Base-by-base conservation (phyloP, 805 yeast species). In the Helenozyma rhizophorensis region DNA sequence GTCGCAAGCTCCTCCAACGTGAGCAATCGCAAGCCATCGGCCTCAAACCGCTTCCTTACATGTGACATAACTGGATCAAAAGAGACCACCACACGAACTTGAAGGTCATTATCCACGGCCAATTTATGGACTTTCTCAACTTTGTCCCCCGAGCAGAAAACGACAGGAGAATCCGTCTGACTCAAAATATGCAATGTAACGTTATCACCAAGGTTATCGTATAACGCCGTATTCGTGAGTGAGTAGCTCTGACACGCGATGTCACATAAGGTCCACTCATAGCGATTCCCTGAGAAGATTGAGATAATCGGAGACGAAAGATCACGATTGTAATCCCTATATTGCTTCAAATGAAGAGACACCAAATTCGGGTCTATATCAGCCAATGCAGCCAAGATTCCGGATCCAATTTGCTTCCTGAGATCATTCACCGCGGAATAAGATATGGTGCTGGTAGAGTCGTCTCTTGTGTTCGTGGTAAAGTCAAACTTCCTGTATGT, bases 341-440 rank as follows among this genome's bases (percentile, higher is more conserved):
- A 25, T 4, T 21, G n/a, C 3, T 26, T 22, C 14, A 37, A 33
- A 33, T 67, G 70, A 28, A 45, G 40, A 21, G 48, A 45, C 32
- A 58, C 30, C n/a, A 37, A 36, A 31, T 37, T 55, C 3, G 54
- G 54, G 25, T 53, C 13, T 9, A 19, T 23, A 4, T 51, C 25
- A 47, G 43, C 19, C 33, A 41, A 21, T 76, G 73, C 22, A 33
- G 35, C 34, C 23, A 48, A 23, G n/a, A 48, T 30, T 69, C 86
- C 88, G 9, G 80, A 54, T 4, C 84, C 88, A 18, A 78, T 60
- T 32, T 62, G 46, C 24, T 58, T 56, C 31, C 75, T 67, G 37
- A 76, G 59, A 18, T 50, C 41, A 12, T 66, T 65, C 16, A 74
- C 64, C 32, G 65, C 53, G 5, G 38, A 46, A 47, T 67, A 80